These are phyloP conservation scores for Cutaneotrichosporon sp. DNA, from an alignment of 1,284 basidiomycete genomes.

Conservation along the genomic window DNA sequence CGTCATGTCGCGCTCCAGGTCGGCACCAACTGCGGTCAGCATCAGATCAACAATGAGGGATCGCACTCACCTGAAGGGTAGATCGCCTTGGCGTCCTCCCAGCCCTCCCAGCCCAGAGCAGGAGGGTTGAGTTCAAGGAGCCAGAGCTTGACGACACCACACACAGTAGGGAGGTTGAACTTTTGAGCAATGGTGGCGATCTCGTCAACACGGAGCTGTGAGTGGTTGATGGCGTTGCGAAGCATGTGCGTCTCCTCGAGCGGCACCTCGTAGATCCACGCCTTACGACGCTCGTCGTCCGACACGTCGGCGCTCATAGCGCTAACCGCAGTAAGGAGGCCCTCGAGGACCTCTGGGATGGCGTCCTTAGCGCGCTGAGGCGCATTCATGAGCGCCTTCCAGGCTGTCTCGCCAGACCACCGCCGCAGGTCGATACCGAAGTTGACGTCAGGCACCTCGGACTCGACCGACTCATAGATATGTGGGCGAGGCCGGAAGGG, in stretches of 20 bases:
- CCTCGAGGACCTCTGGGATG: slow-evolving; percentile 73
- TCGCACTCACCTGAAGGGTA: slow-evolving; percentile 61
- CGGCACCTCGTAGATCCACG: slow-evolving; percentile 89
- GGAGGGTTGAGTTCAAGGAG: slow-evolving; percentile 80
- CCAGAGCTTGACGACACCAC: slow-evolving; percentile 78
- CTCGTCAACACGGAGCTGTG: slow-evolving; percentile 62
- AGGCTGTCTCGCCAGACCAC: slow-evolving; percentile 70
- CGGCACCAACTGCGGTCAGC: slow-evolving; percentile 57
- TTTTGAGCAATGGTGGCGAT: slow-evolving; percentile 68
- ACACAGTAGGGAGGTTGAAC: slow-evolving; percentile 81
- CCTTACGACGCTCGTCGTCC: slow-evolving; percentile 78
- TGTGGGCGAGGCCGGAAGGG: slow-evolving; percentile 79
- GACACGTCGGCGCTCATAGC: slow-evolving; percentile 65
- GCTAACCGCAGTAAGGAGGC: slow-evolving; percentile 65
- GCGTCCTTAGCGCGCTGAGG: slow-evolving; percentile 57
- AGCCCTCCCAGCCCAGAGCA: slow-evolving; percentile 71
- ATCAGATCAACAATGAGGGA: slow-evolving; percentile 20
- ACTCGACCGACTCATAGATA: slow-evolving; percentile 75
- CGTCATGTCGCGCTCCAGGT: slow-evolving; percentile 61
- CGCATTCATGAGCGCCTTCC: slow-evolving; percentile 44
- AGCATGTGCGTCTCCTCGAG: slow-evolving; percentile 76
- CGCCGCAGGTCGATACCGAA: slow-evolving; percentile 84
- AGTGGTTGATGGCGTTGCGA: slow-evolving; percentile 73
- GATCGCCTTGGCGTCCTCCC: slow-evolving; percentile 80
- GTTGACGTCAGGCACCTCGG: slow-evolving; percentile 75